phyloP scores from a whole-genome alignment of 805 yeast species.

The Candida insectorum region DNA sequence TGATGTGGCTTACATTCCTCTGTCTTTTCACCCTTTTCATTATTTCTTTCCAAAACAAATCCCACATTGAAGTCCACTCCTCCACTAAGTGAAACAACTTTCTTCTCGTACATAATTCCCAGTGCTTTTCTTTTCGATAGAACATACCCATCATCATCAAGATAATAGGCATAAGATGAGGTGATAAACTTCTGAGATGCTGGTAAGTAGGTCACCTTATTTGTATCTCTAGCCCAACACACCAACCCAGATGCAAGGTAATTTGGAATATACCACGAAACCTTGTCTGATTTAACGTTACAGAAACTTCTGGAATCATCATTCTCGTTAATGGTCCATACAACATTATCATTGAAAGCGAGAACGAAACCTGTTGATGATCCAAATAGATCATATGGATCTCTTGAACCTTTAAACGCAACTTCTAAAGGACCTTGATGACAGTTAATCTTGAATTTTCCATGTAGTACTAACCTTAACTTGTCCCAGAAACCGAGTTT shows the following conservation, averaged over 20 bases:
- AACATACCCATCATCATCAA: slow-evolving; percentile 21
- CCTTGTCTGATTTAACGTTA: slow-evolving; percentile 56
- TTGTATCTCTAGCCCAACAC: slow-evolving; percentile 56
- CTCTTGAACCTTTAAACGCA: slow-evolving; percentile 68
- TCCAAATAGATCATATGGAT: slow-evolving; percentile 72
- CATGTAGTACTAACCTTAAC: slow-evolving; percentile 71
- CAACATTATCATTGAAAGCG: slow-evolving; percentile 62
- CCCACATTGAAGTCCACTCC: slow-evolving; percentile 59
- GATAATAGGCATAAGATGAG: slow-evolving; percentile 49
- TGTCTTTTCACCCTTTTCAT: slow-evolving; percentile 29
- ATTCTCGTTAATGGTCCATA: slow-evolving; percentile 57
- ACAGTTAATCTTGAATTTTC: slow-evolving; percentile 48
- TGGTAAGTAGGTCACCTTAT: slow-evolving; percentile 44
- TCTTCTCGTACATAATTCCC: slow-evolving; percentile 40
- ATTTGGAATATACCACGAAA: slow-evolving; percentile 74
- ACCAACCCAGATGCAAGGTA: slow-evolving; percentile 49
- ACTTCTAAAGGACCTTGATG: slow-evolving; percentile 40
- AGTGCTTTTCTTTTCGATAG: not conserved
- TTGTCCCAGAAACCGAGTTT: slow-evolving; percentile 95
- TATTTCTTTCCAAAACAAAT: slow-evolving; percentile 49
- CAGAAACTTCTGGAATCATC: slow-evolving; percentile 70
- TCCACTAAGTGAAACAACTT: slow-evolving; percentile 57
- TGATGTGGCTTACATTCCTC: slow-evolving; percentile 56
- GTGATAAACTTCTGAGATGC: slow-evolving; percentile 39
- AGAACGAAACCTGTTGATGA: slow-evolving; percentile 74